Evolutionary conservation across 2,329 filamentous ascomycete species (phyloP), one percentile per base, ranked within the genome.

Genomic region (Colletotrichum filicis): DNA sequence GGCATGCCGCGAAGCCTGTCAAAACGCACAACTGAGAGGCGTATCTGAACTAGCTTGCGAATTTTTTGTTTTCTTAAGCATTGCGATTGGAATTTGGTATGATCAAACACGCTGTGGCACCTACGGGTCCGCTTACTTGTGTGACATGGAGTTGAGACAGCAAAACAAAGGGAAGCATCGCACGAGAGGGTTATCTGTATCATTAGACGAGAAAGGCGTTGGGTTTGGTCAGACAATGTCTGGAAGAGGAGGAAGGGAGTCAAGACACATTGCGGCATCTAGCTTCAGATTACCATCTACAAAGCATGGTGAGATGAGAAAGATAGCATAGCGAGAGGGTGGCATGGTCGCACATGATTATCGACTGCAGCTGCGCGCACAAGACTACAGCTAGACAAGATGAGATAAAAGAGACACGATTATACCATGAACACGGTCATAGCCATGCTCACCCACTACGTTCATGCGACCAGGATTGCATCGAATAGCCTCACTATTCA

Each of bases 1-100:
- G 90, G 26, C 90, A 92, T 75, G 81, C 82, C 59, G 78, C 79
- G 24, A 82, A 77, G 76, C 19, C 71, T 5, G 22, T 22, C 28
- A 52, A 70, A 32, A 49, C 61, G 24, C 24, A 42, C 22, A 71
- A 42, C 32, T 57, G 14, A 49, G 22, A 3, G 49, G 22, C 16
- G 14, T 26, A n/a, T 35, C 22, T 42, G 12, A 8, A 61, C 8
- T 53, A 12, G 28, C 42, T 22, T 49, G 19, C 19, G 19, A 1
- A n/a, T 22, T 42, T 7, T 30, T 8, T 19, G n/a, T 22, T 22
- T 37, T 5, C 26, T n/a, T n/a, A 11, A 28, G 14, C 58, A 35
- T 52, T n/a, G 32, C 62, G 22, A n/a, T 32, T 55, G 37, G 12
- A 16, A 5, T n/a, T 46, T 22, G 57, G 32, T 46, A 65, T 19